Conservation (phyloP, 148 eudicot genomes). For the Persicaria maculosa region DNA sequence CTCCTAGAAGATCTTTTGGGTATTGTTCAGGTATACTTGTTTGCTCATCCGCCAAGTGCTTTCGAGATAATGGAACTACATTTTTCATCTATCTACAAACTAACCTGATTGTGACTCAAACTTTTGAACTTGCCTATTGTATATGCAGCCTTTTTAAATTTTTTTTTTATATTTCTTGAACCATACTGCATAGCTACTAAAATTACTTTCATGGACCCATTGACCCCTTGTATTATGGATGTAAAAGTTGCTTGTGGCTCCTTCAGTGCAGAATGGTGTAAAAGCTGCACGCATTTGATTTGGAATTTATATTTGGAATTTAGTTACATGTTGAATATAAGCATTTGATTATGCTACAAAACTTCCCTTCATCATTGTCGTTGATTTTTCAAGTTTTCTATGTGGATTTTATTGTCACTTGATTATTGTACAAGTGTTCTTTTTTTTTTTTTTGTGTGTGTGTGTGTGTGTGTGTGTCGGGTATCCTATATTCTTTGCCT, state of each 20-base stretch:
- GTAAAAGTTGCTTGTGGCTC: not conserved
- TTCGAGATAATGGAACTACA: not conserved
- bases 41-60: not conserved
- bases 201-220: not conserved
- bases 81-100: not conserved
- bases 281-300: not conserved
- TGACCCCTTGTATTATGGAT: not conserved
- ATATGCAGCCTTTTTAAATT: not conserved
- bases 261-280: not conserved
- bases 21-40: constrained; percentile 51
- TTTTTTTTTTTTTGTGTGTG: too few relatives aligned
- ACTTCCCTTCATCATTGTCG: not conserved
- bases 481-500: not conserved
- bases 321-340: not conserved
- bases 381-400: not conserved
- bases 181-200: not conserved
- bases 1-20: constrained; percentile 78
- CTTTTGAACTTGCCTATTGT: not conserved
- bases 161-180: too few relatives aligned
- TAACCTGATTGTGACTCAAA: not conserved
- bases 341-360: not conserved
- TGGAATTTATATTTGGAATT: not conserved
- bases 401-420: not conserved
- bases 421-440: not conserved
- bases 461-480: too few relatives aligned